A percentile compares a stretch with the other conserved stretches of the same genome.
These are phyloP conservation scores for Elaphomyces granulatus DNA, from an alignment of 495 filamentous ascomycete genomes.

Conservation along the genomic window DNA sequence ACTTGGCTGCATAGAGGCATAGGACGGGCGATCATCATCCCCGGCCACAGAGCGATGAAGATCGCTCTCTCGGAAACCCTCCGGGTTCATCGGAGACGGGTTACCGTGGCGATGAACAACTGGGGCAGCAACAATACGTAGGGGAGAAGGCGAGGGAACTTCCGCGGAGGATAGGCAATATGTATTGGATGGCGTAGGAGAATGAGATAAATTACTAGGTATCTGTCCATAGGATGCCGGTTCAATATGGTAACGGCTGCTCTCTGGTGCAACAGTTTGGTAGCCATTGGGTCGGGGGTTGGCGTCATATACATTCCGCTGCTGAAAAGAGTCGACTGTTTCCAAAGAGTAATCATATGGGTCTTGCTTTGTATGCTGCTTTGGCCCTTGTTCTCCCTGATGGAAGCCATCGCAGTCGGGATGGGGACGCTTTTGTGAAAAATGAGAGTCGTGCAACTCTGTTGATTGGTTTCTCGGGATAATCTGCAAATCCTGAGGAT, in stretches of 20 bases:
- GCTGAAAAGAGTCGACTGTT: background rate
- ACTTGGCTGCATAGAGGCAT: conserved; percentile 48
- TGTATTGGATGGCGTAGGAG: too few relatives aligned
- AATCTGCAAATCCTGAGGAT: too few relatives aligned
- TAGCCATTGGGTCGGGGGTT: conserved; percentile 6
- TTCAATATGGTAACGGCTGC: conserved; percentile 4
- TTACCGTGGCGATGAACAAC: too few relatives aligned
- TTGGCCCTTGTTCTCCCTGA: conserved; percentile 5
- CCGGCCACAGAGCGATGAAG: conserved; percentile 10
- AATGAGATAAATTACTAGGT: conserved; percentile 5
- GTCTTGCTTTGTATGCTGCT: background rate
- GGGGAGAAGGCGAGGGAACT: conserved; percentile 8
- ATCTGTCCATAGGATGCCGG: background rate
- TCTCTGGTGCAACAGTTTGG: conserved; percentile 5
- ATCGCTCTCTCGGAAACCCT: conserved; percentile 8
- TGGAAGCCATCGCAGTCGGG: conserved; percentile 18
- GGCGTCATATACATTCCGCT: background rate
- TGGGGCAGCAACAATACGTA: background rate
- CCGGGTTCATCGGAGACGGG: too few relatives aligned
- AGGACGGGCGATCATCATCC: conserved; percentile 24
- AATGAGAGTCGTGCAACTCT: conserved; percentile 13
- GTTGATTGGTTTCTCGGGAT: conserved; percentile 11
- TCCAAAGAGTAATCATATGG: background rate
- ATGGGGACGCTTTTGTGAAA: conserved; percentile 15
- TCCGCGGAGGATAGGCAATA: conserved; percentile 7